Conservation (phyloP, 345 rosid species). For the Zanthoxylum bungeanum region DNA sequence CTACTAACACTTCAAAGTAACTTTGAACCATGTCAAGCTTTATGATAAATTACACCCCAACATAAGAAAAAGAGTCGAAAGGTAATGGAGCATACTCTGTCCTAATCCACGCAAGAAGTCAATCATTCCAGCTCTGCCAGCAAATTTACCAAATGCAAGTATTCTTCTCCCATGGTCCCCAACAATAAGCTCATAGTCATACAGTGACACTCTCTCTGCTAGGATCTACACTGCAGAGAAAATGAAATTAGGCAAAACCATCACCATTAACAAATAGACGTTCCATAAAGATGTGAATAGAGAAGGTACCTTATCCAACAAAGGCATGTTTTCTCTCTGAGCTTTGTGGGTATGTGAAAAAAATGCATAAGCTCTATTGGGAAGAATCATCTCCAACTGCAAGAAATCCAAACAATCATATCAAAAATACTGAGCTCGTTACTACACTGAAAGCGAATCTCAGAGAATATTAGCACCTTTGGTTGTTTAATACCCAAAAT, state of each 20-base stretch:
- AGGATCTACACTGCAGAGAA: slow-evolving; percentile 40
- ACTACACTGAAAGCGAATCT: neutral
- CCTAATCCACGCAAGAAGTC: slow-evolving; percentile 84
- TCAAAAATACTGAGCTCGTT: neutral
- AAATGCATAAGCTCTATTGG: slow-evolving; percentile 55
- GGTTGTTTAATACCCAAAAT: slow-evolving; percentile 69
- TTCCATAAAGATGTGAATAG: neutral
- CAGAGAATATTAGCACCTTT: slow-evolving; percentile 22
- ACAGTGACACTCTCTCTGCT: slow-evolving; percentile 65
- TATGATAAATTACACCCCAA: neutral
- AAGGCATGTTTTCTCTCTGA: slow-evolving; percentile 54
- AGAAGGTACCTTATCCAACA: slow-evolving; percentile 47
- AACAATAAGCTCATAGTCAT: slow-evolving; percentile 83
- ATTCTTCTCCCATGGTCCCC: slow-evolving; percentile 59
- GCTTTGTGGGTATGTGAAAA: slow-evolving; percentile 66
- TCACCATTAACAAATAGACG: neutral
- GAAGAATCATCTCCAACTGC: slow-evolving; percentile 53
- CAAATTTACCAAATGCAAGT: slow-evolving; percentile 85
- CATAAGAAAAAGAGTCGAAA: neutral
- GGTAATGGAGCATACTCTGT: slow-evolving; percentile 49
- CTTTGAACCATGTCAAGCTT: neutral
- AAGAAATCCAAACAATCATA: neutral
- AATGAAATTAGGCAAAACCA: neutral
- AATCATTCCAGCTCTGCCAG: slow-evolving; percentile 89
- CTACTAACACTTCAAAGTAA: neutral